Evolutionary conservation across 805 yeast species (phyloP), one percentile per base, ranked within the genome.

Genomic region (Ogataea methylovora): DNA sequence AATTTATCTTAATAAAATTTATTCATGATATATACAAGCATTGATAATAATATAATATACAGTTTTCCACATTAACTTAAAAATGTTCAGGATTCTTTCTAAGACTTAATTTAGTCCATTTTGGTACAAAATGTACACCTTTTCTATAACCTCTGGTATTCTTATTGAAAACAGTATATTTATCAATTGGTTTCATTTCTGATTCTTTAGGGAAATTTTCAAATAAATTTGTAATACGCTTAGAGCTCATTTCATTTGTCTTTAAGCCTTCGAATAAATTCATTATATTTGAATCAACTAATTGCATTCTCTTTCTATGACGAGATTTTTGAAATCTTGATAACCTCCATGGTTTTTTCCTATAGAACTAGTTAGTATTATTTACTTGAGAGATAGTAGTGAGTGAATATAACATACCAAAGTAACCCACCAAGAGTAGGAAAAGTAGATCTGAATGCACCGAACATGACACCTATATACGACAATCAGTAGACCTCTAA

Each of bases 81-180:
- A 72, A 80, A 52, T 79, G 70, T 39, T 69, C 69, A 29, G 96
- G 96, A 51, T 84, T 82, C 38, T 72, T 76, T 65, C 96, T 78
- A 58, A 79, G 71, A 8, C 94, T 75, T 42, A 76, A 56, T 63
- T 80, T 86, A 35, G 97, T 87, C 94, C 95, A 87, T 54, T 87
- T 84, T 15, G 96, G 95, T 28, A 81, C 83, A 57, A 77, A 65
- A 52, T 90, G 97, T 18, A 84, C 76, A 43, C 88, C 79, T 63
- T 87, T 90, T 65, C 97, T 76, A 61, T 90, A 92, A 15, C 79
- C 79, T 49, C 70, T 76, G 11, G 79, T 71, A 48, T 76, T 76
- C 58, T 73, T 81, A 60, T 76, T 78, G 63, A 84, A 90, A 2
- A 86, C 80, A 30, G 94, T 79, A 61, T 92, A 92, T 60, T 90